Conservation (phyloP, 345 rosid species). For the Rhodomyrtus tomentosa region DNA sequence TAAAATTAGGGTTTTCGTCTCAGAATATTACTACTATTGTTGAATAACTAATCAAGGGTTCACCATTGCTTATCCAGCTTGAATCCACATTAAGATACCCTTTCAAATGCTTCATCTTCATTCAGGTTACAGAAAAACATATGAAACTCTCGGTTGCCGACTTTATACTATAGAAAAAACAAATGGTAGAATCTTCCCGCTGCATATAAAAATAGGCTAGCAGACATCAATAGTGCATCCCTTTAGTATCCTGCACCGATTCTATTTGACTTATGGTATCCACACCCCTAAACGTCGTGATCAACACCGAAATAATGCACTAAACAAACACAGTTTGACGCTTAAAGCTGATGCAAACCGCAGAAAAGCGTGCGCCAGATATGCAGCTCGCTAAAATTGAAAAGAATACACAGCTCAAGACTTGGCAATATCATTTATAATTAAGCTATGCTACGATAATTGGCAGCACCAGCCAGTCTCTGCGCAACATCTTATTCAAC, state of each 20-base stretch:
- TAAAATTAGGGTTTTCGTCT: not conserved
- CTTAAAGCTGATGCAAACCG: not conserved
- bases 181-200: not conserved
- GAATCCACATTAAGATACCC: not conserved
- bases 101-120: not conserved
- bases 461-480: not conserved
- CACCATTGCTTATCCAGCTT: not conserved
- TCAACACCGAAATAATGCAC: not conserved
- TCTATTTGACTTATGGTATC: slow-evolving; percentile 8
- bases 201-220: not conserved
- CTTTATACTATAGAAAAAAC: not conserved
- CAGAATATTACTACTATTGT: not conserved
- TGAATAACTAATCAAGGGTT: not conserved
- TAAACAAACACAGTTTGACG: not conserved
- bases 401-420: not conserved
- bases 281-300: not conserved
- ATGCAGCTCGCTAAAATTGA: not conserved
- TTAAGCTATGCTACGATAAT: not conserved
- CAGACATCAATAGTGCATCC: slow-evolving; percentile 9
- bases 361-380: not conserved
- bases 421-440: not conserved
- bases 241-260: slow-evolving; percentile 11
- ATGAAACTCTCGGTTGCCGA: not conserved
- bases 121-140: not conserved
- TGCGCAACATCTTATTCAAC: not conserved